Percentiles rank a stretch among this genome's conserved stretches.
Evolutionary conservation across 208 protist genomes (phyloP).

Genomic region (Acanthamoeba sp.): DNA sequence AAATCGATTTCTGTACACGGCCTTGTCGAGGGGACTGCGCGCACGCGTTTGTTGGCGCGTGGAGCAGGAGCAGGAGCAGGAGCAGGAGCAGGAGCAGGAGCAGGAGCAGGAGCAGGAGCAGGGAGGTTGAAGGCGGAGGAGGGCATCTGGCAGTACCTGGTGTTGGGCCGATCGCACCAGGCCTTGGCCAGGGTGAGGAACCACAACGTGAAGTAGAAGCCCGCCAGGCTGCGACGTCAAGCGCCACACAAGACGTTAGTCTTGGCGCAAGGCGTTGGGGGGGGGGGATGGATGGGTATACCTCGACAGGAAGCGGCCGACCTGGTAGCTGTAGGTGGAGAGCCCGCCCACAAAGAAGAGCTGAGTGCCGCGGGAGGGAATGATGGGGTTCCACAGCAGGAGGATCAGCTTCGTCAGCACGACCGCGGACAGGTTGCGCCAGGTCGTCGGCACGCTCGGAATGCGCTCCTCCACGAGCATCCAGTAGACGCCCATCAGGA

Average conservation of each 20-base stretch:
- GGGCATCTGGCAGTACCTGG: neutral
- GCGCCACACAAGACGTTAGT: neutral
- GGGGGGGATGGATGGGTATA: neutral
- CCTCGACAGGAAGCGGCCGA: slow-evolving; percentile 14
- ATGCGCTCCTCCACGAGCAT: slow-evolving; percentile 17
- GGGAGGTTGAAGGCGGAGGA: neutral
- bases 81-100: too few relatives aligned
- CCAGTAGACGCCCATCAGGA: slow-evolving; percentile 38
- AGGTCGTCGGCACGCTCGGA: slow-evolving; percentile 26
- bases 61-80: too few relatives aligned
- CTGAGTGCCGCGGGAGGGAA: slow-evolving; percentile 13
- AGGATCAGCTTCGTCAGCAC: slow-evolving; percentile 38
- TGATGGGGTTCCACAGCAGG: slow-evolving; percentile 26
- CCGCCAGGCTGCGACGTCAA: neutral
- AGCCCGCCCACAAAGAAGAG: slow-evolving; percentile 20
- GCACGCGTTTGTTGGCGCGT: too few relatives aligned
- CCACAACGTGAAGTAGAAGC: slow-evolving; percentile 34
- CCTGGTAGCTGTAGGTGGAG: slow-evolving; percentile 37
- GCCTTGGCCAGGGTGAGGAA: slow-evolving; percentile 44
- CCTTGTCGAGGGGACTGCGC: slow-evolving; percentile 24
- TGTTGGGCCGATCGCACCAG: slow-evolving; percentile 47
- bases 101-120: neutral
- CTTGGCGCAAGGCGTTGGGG: neutral
- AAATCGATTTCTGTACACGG: neutral
- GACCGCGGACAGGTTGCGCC: slow-evolving; percentile 40